Base-by-base conservation (phyloP, 768 basidiomycete species). In the Amylocystis lapponica region DNA sequence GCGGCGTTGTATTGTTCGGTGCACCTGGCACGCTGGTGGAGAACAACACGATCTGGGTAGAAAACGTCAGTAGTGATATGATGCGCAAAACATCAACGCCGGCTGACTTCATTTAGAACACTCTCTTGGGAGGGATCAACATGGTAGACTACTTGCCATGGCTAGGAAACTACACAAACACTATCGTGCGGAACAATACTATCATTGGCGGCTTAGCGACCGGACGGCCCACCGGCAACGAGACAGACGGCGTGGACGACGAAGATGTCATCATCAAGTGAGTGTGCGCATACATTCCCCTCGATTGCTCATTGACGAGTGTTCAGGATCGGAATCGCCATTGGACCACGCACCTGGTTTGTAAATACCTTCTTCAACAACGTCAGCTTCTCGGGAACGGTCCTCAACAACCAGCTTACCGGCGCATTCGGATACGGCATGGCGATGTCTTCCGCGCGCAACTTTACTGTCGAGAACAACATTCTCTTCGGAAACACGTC, bases 331-430 rank as follows among this genome's bases (percentile, higher is more conserved):
- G 86, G 81, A n/a, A 81, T 89, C 36, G 86, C 85, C 22, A 73
- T 88, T 13, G 86, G 87, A 8, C 83, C 87, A 8, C 75, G 75
- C 10, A 79, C 77, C 13, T 89, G 86, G 86, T 87, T 86, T 46
- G 81, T 79, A 3, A 63, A 73, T 49, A 55, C 61, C 39, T 83
- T 69, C 49, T 69, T 70, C 45, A 75, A 73, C 43, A 79, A 81
- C 46, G 69, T 75, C 53, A 74, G 68, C 57, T 66, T 58, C 27
- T 67, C 68, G n/a, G 85, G 74, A 5, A 65, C 67, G 5, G 78
- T 86, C 17, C 52, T 63, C 14, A 64, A 75, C 56, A 88, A 89
- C 60, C 61, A 59, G 23, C 55, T 85, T 17, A 72, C 74, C 10
- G 83, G 82, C 5, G 81, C 83, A 8, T 86, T 90, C 54, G 79